Evolutionary conservation across 257 asterid genomes (phyloP).

Genomic region (Jacaranda mimosifolia): DNA sequence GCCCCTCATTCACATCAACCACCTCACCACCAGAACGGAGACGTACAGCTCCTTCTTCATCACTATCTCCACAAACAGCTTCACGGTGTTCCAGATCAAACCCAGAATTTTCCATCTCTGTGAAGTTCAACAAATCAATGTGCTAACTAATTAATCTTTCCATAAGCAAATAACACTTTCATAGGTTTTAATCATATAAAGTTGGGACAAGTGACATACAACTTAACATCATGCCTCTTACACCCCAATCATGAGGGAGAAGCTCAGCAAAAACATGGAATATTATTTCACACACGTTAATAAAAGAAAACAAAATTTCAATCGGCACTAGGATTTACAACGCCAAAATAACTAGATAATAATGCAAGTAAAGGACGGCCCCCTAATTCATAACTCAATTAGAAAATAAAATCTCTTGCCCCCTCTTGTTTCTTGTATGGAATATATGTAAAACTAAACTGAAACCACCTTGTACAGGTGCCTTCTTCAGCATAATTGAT

Average conservation of each 20-base stretch:
- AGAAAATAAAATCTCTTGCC: not conserved
- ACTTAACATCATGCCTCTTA: not conserved
- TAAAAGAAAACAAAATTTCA: not conserved
- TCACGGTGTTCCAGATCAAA: conserved; percentile 46
- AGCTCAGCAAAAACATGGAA: not conserved
- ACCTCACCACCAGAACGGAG: conserved; percentile 61
- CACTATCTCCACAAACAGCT: conserved; percentile 52
- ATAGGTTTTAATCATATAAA: not conserved
- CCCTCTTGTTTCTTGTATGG: conserved; percentile 15
- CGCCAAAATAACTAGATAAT: conserved; percentile 10
- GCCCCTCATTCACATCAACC: conserved; percentile 62
- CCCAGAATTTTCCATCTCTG: conserved; percentile 52
- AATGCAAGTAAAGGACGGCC: not conserved
- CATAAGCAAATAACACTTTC: not conserved
- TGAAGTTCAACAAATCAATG: conserved; percentile 27
- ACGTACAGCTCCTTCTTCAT: conserved; percentile 53
- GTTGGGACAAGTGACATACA: not conserved
- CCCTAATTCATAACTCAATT: not conserved
- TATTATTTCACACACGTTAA: conserved; percentile 13
- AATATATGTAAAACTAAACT: not conserved
- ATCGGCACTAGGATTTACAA: not conserved
- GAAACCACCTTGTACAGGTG: not conserved
- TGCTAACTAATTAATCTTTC: conserved; percentile 20
- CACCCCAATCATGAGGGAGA: not conserved
- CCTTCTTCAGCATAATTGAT: conserved; percentile 18